A percentile compares a stretch with the other conserved stretches of the same genome.
These are phyloP conservation scores for Neonectria faginata DNA, from an alignment of 2,329 filamentous ascomycete species.

Conservation along the genomic window DNA sequence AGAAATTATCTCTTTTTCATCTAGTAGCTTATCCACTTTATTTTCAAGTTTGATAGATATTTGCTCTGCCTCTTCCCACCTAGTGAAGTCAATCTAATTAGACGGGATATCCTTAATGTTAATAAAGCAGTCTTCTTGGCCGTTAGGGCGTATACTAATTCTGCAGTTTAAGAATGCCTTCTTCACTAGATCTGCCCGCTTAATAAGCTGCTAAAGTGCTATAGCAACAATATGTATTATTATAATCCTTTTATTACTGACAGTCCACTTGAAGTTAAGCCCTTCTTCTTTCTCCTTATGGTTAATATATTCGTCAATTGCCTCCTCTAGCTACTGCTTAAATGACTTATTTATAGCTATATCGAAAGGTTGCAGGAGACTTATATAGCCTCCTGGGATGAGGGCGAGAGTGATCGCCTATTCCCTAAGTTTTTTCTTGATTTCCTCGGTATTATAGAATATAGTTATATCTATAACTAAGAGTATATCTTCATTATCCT, in stretches of 20 bases:
- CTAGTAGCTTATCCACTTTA: neutral
- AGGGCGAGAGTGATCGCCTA: neutral
- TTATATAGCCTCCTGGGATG: conserved; percentile 1
- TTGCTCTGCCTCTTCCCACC: neutral
- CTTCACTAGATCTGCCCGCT: conserved; percentile 1
- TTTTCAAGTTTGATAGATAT: neutral
- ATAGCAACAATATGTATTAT: conserved; percentile 10
- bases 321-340: conserved; percentile 3
- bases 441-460: neutral
- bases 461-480: neutral
- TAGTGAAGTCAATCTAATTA: neutral
- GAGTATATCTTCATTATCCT: neutral
- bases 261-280: conserved; percentile 9
- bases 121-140: conserved; percentile 4
- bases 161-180: conserved; percentile 21
- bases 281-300: neutral
- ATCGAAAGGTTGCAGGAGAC: conserved; percentile 3
- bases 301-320: neutral
- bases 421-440: neutral
- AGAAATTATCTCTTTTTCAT: neutral
- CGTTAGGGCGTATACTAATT: conserved; percentile 14
- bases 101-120: conserved; percentile 2
- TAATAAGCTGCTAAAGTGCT: neutral
- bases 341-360: conserved; percentile 5
- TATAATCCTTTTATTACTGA: conserved; percentile 19